Percentiles rank a stretch among this genome's conserved stretches.
Evolutionary conservation across 2,329 filamentous ascomycete genomes (phyloP).

Genomic region (Aspergillus brasiliensis): DNA sequence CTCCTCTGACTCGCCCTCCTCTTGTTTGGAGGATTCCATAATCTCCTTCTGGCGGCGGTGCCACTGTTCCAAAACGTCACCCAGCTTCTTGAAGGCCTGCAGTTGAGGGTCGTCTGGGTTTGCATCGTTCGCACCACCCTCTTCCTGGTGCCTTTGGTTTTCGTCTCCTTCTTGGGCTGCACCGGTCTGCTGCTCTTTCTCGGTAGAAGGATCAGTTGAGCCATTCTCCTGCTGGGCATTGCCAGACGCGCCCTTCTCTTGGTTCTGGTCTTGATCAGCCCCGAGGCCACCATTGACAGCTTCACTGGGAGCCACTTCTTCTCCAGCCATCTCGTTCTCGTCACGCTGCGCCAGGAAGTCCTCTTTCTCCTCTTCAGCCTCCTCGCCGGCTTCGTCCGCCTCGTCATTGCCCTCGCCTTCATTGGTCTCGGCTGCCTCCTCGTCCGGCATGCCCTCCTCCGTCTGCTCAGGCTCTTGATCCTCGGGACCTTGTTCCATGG

Average conservation of each 20-base stretch:
- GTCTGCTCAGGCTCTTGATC: constrained; percentile 35
- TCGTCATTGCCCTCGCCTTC: constrained; percentile 53
- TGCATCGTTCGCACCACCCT: constrained; percentile 40
- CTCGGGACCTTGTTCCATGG: constrained; percentile 28
- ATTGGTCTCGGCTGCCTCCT: constrained; percentile 39
- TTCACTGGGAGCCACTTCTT: constrained; percentile 53
- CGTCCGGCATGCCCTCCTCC: constrained; percentile 46
- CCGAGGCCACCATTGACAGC: constrained; percentile 43
- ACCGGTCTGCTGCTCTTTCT: constrained; percentile 48
- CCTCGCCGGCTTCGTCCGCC: constrained; percentile 41
- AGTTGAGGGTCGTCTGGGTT: constrained; percentile 47
- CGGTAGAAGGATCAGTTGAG: constrained; percentile 49
- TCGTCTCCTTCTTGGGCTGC: constrained; percentile 46
- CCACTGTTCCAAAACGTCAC: constrained; percentile 90
- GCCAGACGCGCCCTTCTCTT: constrained; percentile 50
- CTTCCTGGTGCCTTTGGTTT: constrained; percentile 38
- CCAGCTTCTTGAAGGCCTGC: constrained; percentile 90
- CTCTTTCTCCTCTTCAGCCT: constrained; percentile 55
- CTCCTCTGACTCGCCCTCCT: constrained; percentile 51
- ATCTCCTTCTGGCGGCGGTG: constrained; percentile 88
- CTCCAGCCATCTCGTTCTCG: constrained; percentile 54
- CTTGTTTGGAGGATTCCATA: constrained; percentile 58
- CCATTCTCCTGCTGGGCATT: constrained; percentile 46
- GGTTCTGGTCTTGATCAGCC: constrained; percentile 44
- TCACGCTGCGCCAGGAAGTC: constrained; percentile 51